Evolutionary conservation across 2,329 filamentous ascomycete species (phyloP), one percentile per base, ranked within the genome.

Genomic region (Pseudonectria foliicola): DNA sequence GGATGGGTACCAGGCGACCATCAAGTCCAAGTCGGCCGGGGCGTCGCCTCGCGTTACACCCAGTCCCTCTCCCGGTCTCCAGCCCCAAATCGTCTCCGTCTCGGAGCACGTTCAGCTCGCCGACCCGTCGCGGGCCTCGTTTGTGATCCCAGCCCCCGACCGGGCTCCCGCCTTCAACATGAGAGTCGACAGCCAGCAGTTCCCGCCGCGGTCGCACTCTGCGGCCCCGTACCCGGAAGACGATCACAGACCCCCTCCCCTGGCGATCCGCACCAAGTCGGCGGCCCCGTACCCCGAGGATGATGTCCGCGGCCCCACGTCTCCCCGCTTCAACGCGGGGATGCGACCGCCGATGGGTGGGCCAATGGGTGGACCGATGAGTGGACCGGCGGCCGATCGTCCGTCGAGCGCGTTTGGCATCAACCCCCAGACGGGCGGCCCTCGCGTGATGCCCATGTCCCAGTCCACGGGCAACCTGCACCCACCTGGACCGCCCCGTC

Each of bases 211-310:
- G 24, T 60, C 75, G 12, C 72, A 67, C 37, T 73, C 79, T 8
- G 67, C 73, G 21, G 77, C 78, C 3, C 83, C 83, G 2, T 88
- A 88, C 49, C 83, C 83, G 1, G 70, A 80, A 32, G 81, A 85
- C 43, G 77, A 82, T 43, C 18, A 21, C 18, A 64, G 66, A 31
- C 70, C 75, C 13, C 62, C 70, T 33, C 66, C 65, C 10, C 53
- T 67, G 26, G 34, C 66, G 14, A 51, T 39, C 26, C 59, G 69
- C 25, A 58, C 69, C 3, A 62, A 60, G 34, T 68, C 69, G 3
- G 55, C 60, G 3, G 66, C 66, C 0, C 71, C 72, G 0, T 76
- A 76, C 40, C 72, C 71, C 4, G 71, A 74, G 28, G 70, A 75
- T 35, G 72, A 75, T 33, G 50, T 63, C 33, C 51, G 45, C 18